Base-by-base conservation (phyloP, 805 yeast genomes). In the Schizosaccharomyces octosporus region DNA sequence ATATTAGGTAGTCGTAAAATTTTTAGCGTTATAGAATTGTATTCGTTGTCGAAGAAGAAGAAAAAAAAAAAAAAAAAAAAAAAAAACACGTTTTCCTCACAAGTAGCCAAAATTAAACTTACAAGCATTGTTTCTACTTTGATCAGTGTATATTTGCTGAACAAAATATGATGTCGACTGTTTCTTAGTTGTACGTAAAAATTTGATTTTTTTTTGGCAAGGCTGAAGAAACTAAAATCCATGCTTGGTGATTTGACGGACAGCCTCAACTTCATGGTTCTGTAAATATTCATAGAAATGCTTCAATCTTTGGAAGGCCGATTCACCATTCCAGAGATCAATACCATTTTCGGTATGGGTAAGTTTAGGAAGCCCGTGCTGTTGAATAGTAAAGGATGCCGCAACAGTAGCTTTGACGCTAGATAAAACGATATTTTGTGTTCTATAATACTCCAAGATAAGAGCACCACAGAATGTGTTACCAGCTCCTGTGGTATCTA, bases 401-500 rank as follows among this genome's bases (percentile, higher is more conserved):
- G 84, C 87, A 2, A 89, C 72, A 63, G 80, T 84, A 0, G 88
- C 97, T 67, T 79, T 79, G 0, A 83, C 72, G 0, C 83, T 85
- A 9, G 77, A 70, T 0, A 70, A 67, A 75, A 69, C 79, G 73
- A 45, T 74, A 71, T 39, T 71, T 17, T 29, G 5, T 51, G 64
- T 80, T 71, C 60, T 60, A 5, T 61, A 41, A 64, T 78, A 80
- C 0, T 82, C 93, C 1, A 83, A 72, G 9, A 83, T 78, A 62
- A 87, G 78, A 0, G 85, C 95, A 0, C 96, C 97, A 61, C 87
- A 79, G 68, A 84, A 88, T 0, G 95, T 78, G 68, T 89, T 94
- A 0, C 97, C 97, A 19, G 95, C 95, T 0, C 97, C 97, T 0
- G 97, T 89, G 2, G 96, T 94, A 70, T 89, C 97, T 1, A 85